Evolutionary conservation across 2,329 filamentous ascomycete genomes (phyloP), one percentile per base, ranked within the genome.

Genomic region (Myrmaecium sp.): DNA sequence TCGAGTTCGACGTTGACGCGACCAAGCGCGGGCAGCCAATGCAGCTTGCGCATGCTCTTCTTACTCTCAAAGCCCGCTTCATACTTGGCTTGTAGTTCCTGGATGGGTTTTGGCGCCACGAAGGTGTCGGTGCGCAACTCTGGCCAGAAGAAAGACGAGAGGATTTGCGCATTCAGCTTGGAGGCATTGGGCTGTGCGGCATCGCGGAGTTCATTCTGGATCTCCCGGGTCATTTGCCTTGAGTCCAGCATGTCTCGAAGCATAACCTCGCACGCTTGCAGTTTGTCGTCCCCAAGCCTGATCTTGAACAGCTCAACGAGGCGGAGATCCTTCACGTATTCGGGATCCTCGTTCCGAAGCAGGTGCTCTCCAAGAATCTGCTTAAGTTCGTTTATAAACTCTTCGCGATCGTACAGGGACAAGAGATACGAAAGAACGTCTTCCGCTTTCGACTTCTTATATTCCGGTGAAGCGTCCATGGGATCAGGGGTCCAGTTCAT

Each of bases 211-310:
- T 29, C 24, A 18, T 27, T 23, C n/a, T 70, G 60, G 24, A 93
- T 70, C 8, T 65, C 58, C 5, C 61, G 55, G 44, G 94, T 79
- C 32, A 91, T 69, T 21, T 69, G 66, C 33, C 66, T 64, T 2
- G 83, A 92, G 43, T 94, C 84, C 36, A 78, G 67, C 18, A 95
- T 78, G 47, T 98, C 89, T 36, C 77, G 80, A 30, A 98, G 68
- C 89, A 98, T 98, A 41, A 98, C 89, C 46, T 98, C 86, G 50
- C 84, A 94, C 25, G 80, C 79, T 47, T 95, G 89, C 23, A 98
- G 58, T 10, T 81, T 73, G 15, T 68, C 65, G 37, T 94, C 82
- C 14, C 86, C 86, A 30, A 94, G 84, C 6, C 84, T 73, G 33
- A 80, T 66, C 55, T 94, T 94, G 32, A 98, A 65, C 6, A 95